These are phyloP conservation scores for Breviolum minutum DNA, from an alignment of 73 alveolate species.

Conservation along the genomic window DNA sequence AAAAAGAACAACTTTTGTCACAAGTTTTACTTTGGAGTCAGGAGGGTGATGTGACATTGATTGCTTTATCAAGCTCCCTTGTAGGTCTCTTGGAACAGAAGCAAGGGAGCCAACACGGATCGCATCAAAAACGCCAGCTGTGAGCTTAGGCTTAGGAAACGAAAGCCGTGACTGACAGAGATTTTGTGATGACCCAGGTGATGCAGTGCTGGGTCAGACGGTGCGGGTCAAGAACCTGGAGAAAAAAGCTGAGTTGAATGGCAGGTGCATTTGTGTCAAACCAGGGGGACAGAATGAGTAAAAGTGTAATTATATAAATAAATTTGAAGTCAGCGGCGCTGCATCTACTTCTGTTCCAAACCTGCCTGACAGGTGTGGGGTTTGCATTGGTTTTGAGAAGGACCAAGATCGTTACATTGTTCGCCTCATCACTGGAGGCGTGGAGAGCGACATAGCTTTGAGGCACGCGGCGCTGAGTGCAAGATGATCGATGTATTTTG, in stretches of 20 bases:
- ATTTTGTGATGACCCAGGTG: background rate
- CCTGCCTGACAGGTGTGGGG: constrained; percentile 65
- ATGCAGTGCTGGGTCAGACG: constrained; percentile 87
- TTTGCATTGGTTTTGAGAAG: constrained; percentile 78
- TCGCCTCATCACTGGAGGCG: constrained; percentile 72
- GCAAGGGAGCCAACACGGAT: constrained; percentile 74
- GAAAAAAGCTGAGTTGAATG: constrained; percentile 85
- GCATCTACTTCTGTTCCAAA: background rate
- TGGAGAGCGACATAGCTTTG: constrained; percentile 71
- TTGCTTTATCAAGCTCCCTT: background rate
- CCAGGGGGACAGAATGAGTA: too few species aligned
- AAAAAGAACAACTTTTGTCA: too few species aligned
- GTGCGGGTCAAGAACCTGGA: constrained; percentile 81
- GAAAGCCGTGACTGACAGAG: background rate
- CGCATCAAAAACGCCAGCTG: constrained; percentile 54
- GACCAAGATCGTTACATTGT: constrained; percentile 81
- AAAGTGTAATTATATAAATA: background rate
- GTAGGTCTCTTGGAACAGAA: constrained; percentile 90
- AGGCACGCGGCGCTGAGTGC: constrained; percentile 3
- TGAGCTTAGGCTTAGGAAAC: background rate
- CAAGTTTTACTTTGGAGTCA: background rate
- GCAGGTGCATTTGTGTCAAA: constrained; percentile 3
- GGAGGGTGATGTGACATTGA: background rate
- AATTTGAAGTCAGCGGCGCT: background rate
- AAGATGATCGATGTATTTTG: background rate